Percentiles rank a stretch among this genome's conserved stretches.
Evolutionary conservation across 2,329 filamentous ascomycete species (phyloP).

Genomic region (Sclerotinia trifoliorum): DNA sequence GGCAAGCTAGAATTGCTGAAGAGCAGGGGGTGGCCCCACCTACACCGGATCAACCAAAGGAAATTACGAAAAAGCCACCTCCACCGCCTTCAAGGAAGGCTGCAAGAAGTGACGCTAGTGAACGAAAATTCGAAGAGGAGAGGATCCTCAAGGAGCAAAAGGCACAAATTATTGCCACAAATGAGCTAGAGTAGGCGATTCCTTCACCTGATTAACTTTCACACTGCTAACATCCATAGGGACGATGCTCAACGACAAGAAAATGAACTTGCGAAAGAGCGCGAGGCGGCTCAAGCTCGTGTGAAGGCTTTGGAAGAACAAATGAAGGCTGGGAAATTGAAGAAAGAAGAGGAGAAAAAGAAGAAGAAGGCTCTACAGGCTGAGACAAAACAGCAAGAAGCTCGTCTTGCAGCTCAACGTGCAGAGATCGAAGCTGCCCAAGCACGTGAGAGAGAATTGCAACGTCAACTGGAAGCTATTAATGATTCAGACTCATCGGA

Average conservation of each 20-base stretch:
- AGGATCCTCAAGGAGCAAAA: constrained; percentile 70
- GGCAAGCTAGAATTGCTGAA: constrained; percentile 53
- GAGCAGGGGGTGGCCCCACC: constrained; percentile 39
- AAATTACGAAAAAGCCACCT: constrained; percentile 66
- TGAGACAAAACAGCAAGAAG: constrained; percentile 85
- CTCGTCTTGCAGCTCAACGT: constrained; percentile 76
- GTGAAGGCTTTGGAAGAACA: constrained; percentile 90
- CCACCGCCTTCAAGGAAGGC: constrained; percentile 79
- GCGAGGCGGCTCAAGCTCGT: constrained; percentile 76
- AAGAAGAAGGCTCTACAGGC: constrained; percentile 84
- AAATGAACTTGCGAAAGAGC: constrained; percentile 75
- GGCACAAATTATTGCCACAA: constrained; percentile 70
- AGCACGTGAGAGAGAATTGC: constrained; percentile 85
- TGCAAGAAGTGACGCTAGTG: constrained; percentile 57
- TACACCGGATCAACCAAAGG: constrained; percentile 26
- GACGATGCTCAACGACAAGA: constrained; percentile 72
- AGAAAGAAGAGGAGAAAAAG: constrained; percentile 94
- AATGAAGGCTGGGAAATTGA: constrained; percentile 87
- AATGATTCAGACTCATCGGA: constrained; percentile 74
- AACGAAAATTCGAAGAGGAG: constrained; percentile 59
- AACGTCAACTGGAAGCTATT: constrained; percentile 77
- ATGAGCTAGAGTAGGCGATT: constrained; percentile 75
- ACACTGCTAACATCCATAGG: constrained; percentile 49
- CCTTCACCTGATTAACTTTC: not conserved
- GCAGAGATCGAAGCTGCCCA: constrained; percentile 90